Percentiles rank a stretch among this genome's conserved stretches.
These are phyloP conservation scores for Leishmania mexicana DNA, from an alignment of 208 protist species.

Conservation along the genomic window DNA sequence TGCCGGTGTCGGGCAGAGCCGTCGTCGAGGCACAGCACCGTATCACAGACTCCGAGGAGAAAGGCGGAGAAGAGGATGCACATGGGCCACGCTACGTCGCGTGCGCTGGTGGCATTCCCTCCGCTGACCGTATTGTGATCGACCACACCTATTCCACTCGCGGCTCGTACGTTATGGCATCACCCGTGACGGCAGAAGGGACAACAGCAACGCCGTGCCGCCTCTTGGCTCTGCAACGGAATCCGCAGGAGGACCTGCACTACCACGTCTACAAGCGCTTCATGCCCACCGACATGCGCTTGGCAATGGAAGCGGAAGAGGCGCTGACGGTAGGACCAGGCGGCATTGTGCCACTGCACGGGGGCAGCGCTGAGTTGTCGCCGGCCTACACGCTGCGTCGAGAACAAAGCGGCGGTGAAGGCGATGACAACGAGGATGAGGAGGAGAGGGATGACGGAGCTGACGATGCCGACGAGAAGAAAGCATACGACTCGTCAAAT, in stretches of 20 bases:
- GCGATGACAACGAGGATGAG: constrained; percentile 6
- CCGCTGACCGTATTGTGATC: constrained; percentile 40
- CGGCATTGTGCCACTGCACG: constrained; percentile 3
- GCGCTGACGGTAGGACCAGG: constrained; percentile 16
- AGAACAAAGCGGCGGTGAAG: neutral
- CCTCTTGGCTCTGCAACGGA: constrained; percentile 16
- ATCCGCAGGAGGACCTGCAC: constrained; percentile 37
- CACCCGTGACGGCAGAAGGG: neutral
- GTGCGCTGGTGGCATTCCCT: constrained; percentile 34
- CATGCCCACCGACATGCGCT: constrained; percentile 26
- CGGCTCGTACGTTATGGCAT: constrained; percentile 33
- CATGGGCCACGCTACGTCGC: constrained; percentile 21
- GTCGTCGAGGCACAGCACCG: constrained; percentile 47
- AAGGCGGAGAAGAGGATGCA: neutral
- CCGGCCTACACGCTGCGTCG: neutral
- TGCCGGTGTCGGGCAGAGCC: constrained; percentile 56
- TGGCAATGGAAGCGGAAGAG: constrained; percentile 25
- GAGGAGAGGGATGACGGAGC: constrained; percentile 2
- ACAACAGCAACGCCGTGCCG: neutral
- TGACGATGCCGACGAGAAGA: constrained; percentile 1
- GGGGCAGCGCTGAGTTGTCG: neutral
- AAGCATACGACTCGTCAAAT: neutral
- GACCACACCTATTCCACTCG: constrained; percentile 52
- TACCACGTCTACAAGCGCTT: constrained; percentile 54
- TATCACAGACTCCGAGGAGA: constrained; percentile 14